phyloP scores from a whole-genome alignment of 1,284 basidiomycete genomes.

The Chalciporus sp. region DNA sequence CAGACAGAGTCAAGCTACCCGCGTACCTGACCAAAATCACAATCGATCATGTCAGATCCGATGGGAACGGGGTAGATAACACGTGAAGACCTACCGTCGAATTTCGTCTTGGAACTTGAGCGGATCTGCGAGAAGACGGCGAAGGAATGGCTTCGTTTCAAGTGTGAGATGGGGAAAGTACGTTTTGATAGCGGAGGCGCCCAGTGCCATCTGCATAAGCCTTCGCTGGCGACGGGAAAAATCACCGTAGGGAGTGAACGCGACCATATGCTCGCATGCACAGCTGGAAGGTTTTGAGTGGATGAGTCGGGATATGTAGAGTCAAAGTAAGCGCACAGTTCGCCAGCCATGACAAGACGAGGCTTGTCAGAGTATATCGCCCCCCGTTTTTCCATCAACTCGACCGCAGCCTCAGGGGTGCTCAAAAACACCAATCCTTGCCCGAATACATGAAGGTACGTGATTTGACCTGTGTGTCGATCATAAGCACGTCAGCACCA shows the following conservation, averaged over 20 bases:
- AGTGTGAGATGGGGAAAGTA: constrained; percentile 62
- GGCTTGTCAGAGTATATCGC: constrained; percentile 75
- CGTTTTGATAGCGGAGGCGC: constrained; percentile 47
- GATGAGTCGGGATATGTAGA: background rate
- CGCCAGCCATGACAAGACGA: constrained; percentile 61
- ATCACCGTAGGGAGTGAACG: constrained; percentile 68
- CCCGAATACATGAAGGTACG: constrained; percentile 67
- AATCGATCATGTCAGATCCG: background rate
- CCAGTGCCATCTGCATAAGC: constrained; percentile 65
- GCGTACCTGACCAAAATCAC: constrained; percentile 45
- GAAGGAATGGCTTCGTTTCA: constrained; percentile 54
- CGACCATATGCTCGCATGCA: constrained; percentile 73
- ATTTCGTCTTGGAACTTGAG: constrained; percentile 44
- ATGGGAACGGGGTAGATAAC: background rate
- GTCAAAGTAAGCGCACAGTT: constrained; percentile 46
- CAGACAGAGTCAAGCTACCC: constrained; percentile 60
- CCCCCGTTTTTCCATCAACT: constrained; percentile 68
- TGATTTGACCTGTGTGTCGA: constrained; percentile 54
- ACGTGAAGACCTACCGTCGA: constrained; percentile 33
- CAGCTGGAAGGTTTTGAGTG: constrained; percentile 39
- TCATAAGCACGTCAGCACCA: background rate
- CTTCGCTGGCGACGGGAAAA: constrained; percentile 63
- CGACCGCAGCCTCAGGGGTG: constrained; percentile 55
- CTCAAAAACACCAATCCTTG: constrained; percentile 68
- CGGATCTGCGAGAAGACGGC: constrained; percentile 46